Evolutionary conservation across 108 stramenopile genomes (phyloP).

Genomic region (Bacterosira constricta): DNA sequence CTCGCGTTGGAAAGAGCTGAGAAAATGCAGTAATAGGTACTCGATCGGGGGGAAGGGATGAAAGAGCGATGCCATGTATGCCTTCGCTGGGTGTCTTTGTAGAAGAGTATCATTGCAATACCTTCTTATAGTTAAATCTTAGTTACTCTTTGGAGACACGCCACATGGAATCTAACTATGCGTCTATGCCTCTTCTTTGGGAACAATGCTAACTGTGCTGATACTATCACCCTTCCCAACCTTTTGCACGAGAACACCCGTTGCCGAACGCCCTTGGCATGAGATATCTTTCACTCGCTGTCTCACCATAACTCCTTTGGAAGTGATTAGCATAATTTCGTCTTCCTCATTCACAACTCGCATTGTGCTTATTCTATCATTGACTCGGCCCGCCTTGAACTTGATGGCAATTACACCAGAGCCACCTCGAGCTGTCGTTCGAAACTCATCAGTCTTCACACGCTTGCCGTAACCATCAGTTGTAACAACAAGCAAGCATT

Average conservation of each 20-base stretch:
- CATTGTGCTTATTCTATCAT: slow-evolving; percentile 77
- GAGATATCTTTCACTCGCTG: slow-evolving; percentile 82
- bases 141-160: too few species aligned
- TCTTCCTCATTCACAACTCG: slow-evolving; percentile 85
- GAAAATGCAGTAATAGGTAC: too few species aligned
- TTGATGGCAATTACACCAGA: slow-evolving; percentile 91
- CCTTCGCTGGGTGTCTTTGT: too few species aligned
- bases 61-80: too few species aligned
- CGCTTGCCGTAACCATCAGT: slow-evolving; percentile 91
- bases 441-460: slow-evolving; percentile 76
- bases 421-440: slow-evolving; percentile 73
- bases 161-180: too few species aligned
- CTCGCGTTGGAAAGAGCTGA: slow-evolving; percentile 55
- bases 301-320: slow-evolving; percentile 90
- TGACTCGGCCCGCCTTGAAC: slow-evolving; percentile 69
- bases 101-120: too few species aligned
- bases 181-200: slow-evolving; percentile 53
- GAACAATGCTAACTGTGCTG: slow-evolving; percentile 76
- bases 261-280: slow-evolving; percentile 81
- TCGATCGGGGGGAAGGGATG: too few species aligned
- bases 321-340: slow-evolving; percentile 87
- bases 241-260: slow-evolving; percentile 91
- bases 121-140: too few species aligned
- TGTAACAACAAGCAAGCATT: slow-evolving; percentile 83
- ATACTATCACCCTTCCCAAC: slow-evolving; percentile 82